A percentile compares a stretch with the other conserved stretches of the same genome.
Evolutionary conservation across 495 filamentous ascomycete species (phyloP).

Genomic region (Neurospora sp.): DNA sequence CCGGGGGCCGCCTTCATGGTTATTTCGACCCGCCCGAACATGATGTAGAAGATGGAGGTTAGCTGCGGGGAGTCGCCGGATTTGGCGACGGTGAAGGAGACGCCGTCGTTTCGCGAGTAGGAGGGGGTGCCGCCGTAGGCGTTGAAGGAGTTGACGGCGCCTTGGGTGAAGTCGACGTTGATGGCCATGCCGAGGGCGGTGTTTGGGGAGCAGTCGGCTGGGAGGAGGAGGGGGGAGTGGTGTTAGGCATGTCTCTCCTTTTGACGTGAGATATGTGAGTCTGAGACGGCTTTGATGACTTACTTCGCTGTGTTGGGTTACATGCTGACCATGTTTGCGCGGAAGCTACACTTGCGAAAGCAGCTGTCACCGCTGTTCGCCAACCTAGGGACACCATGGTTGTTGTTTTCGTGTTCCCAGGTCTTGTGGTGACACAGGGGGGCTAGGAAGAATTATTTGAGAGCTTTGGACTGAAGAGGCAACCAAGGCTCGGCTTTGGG

Average conservation of each 20-base stretch:
- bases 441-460: not conserved
- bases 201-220: slow-evolving; percentile 55
- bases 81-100: slow-evolving; percentile 72
- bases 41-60: slow-evolving; percentile 66
- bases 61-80: slow-evolving; percentile 78
- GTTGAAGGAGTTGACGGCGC: slow-evolving; percentile 60
- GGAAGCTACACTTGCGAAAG: slow-evolving; percentile 1
- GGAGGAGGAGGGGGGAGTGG: too few species aligned
- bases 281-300: slow-evolving; percentile 1
- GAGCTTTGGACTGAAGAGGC: not conserved
- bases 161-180: slow-evolving; percentile 69
- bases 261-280: not conserved
- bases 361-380: slow-evolving; percentile 13
- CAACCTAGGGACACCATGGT: slow-evolving; percentile 8
- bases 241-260: not conserved
- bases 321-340: slow-evolving; percentile 27
- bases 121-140: slow-evolving; percentile 51
- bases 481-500: not conserved
- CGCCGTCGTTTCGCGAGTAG: slow-evolving; percentile 63
- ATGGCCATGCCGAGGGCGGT: slow-evolving; percentile 74
- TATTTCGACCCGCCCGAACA: slow-evolving; percentile 70
- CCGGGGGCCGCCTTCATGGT: slow-evolving; percentile 63
- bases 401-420: not conserved
- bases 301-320: slow-evolving; percentile 20
- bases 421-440: not conserved